phyloP scores from a whole-genome alignment of 805 yeast genomes.

The Wickerhamiella galacta region DNA sequence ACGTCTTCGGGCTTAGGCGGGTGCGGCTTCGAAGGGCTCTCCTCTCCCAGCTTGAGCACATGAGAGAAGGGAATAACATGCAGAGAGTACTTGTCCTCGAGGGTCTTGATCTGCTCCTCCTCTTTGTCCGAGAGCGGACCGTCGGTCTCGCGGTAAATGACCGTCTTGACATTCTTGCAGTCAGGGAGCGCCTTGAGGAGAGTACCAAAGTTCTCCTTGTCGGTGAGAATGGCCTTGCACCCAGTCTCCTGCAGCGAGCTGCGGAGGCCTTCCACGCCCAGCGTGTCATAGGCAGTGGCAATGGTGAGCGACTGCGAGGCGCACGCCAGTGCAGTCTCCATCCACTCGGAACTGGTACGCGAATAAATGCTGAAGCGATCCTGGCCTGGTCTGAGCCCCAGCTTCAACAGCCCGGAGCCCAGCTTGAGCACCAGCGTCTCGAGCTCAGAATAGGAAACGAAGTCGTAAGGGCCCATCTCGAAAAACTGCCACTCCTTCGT shows the following conservation, averaged over 20 bases:
- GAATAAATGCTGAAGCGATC: constrained; percentile 74
- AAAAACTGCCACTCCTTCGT: constrained; percentile 81
- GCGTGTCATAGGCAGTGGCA: constrained; percentile 66
- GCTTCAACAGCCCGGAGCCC: constrained; percentile 59
- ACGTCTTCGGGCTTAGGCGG: constrained; percentile 42
- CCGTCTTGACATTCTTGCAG: constrained; percentile 42
- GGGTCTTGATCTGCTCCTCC: constrained; percentile 33
- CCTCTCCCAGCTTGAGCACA: constrained; percentile 43
- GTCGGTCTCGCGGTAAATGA: constrained; percentile 47
- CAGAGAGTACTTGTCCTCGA: constrained; percentile 46
- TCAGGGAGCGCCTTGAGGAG: constrained; percentile 53
- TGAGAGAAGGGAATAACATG: constrained; percentile 50
- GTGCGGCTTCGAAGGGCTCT: constrained; percentile 26
- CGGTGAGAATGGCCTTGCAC: constrained; percentile 67
- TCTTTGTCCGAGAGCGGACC: constrained; percentile 38
- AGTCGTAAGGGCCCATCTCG: constrained; percentile 60
- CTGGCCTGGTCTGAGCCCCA: constrained; percentile 52
- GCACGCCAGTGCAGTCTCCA: constrained; percentile 70
- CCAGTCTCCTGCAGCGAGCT: constrained; percentile 76
- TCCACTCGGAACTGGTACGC: constrained; percentile 75
- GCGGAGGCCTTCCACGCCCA: constrained; percentile 30
- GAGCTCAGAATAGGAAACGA: constrained; percentile 45
- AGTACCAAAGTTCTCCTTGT: constrained; percentile 56
- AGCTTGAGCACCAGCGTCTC: constrained; percentile 31
- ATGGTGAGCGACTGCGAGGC: constrained; percentile 66